Evolutionary conservation across 1,284 basidiomycete species (phyloP), one percentile per base, ranked within the genome.

Genomic region (Boletus holoroseus): DNA sequence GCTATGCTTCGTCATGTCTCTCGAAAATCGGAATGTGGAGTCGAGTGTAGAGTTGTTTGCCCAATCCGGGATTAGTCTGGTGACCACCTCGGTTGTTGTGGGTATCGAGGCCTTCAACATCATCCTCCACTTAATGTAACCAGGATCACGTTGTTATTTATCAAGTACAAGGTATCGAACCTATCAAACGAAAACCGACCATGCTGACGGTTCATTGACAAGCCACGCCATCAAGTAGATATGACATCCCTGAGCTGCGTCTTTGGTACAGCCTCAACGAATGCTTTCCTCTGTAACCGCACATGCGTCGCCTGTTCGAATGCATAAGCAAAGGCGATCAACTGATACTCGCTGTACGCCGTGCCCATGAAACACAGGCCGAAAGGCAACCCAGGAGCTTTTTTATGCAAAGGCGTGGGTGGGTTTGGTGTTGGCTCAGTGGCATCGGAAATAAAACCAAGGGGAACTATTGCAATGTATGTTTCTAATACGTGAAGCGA

Each of bases 1-100:
- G 76, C 84, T 88, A 66, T 91, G 88, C 70, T 90, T 90, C 46
- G 88, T 88, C 88, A 91, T 91, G 55, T 32, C 28, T 27, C 13
- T 26, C 16, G 36, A 49, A 8, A 22, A 4, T 47, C 15, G 27
- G 26, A 30, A 46, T 2, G 5, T 9, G 8, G 9, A 7, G 15
- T 12, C 11, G 22, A 12, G n/a, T 13, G 15, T 11, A 27, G 8
- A 32, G 22, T 36, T 8, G 28, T 27, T 30, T 20, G n/a, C 51
- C 43, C 30, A 47, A 53, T 45, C 7, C 20, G 22, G 42, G 20
- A 40, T 11, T 8, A 24, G 15, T n/a, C n/a, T n/a, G n/a, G n/a
- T n/a, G n/a, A n/a, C n/a, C n/a, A n/a, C n/a, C n/a, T 32, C 31
- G 5, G 15, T 5, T 32, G n/a, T 32, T n/a, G 15, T 15, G 28